phyloP scores from a whole-genome alignment of 2,329 filamentous ascomycete genomes.

The Penicillium hesseltinei region DNA sequence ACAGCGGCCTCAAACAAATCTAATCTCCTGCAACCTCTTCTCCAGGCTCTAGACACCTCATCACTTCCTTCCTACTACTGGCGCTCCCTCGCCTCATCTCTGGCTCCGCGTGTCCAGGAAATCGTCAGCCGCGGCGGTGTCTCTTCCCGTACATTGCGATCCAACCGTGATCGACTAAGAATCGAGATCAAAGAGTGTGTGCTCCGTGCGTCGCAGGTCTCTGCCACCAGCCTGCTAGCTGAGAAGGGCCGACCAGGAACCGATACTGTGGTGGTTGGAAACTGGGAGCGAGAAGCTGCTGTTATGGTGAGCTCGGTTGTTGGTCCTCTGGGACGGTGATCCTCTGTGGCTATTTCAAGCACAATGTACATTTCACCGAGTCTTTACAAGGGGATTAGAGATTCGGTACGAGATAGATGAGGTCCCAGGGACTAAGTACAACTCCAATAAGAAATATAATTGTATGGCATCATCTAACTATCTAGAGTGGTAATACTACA shows the following conservation, averaged over 20 bases:
- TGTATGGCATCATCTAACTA: background rate
- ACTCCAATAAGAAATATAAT: background rate
- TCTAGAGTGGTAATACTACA: background rate
- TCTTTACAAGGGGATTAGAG: background rate
- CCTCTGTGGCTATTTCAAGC: background rate
- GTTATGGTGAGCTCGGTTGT: slow-evolving; percentile 90
- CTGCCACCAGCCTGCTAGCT: slow-evolving; percentile 52
- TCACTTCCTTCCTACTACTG: slow-evolving; percentile 91
- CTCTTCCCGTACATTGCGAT: slow-evolving; percentile 73
- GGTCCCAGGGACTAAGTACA: background rate
- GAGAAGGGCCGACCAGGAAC: slow-evolving; percentile 44
- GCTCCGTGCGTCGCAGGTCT: slow-evolving; percentile 68
- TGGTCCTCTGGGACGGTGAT: slow-evolving; percentile 46
- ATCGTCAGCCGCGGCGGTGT: slow-evolving; percentile 80
- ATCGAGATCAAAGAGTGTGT: slow-evolving; percentile 83
- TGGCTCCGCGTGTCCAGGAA: slow-evolving; percentile 77
- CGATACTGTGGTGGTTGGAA: slow-evolving; percentile 50
- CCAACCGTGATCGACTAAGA: slow-evolving; percentile 70
- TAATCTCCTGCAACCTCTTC: slow-evolving; percentile 69
- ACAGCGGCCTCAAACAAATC: slow-evolving; percentile 18
- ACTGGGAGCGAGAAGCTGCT: slow-evolving; percentile 87
- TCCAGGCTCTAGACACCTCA: slow-evolving; percentile 78
- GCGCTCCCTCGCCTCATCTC: slow-evolving; percentile 76
- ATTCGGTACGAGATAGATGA: background rate
- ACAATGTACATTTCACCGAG: background rate